phyloP scores from a whole-genome alignment of 2,329 filamentous ascomycete species.

The Pseudopithomyces maydicus region DNA sequence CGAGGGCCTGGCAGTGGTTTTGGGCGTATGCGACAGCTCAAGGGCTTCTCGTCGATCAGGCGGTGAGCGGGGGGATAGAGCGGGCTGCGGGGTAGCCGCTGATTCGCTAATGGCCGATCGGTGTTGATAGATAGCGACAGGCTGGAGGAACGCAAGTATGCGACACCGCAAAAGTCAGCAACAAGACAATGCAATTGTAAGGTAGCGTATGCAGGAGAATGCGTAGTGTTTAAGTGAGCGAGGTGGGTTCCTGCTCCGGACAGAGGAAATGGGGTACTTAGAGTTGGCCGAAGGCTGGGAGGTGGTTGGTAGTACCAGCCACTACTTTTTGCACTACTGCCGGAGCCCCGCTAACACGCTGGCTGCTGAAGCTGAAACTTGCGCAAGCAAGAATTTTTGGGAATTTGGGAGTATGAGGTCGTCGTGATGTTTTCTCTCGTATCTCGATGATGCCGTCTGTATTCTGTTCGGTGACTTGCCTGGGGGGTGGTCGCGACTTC shows the following conservation, averaged over 20 bases:
- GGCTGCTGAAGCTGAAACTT: conserved; percentile 1
- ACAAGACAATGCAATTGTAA: conserved; percentile 12
- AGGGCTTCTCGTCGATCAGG: conserved; percentile 10
- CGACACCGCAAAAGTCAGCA: conserved; percentile 19
- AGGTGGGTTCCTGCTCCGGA: conserved; percentile 10
- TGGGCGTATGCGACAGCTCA: conserved; percentile 3
- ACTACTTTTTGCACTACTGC: conserved; percentile 19
- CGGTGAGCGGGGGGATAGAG: conserved; percentile 18
- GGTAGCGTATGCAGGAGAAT: conserved; percentile 4
- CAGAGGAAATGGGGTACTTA: conserved; percentile 41
- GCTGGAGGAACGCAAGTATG: conserved; percentile 12
- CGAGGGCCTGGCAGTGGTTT: background rate
- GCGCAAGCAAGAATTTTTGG: background rate
- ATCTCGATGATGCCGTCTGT: background rate
- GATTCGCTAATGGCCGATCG: conserved; percentile 18
- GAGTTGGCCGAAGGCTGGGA: conserved; percentile 33
- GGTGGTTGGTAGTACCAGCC: conserved; percentile 30
- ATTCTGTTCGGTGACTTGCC: background rate
- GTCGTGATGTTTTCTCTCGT: background rate
- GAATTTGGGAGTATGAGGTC: background rate
- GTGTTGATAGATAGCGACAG: conserved; percentile 8
- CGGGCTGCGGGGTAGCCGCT: conserved; percentile 19
- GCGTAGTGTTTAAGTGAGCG: conserved; percentile 6
- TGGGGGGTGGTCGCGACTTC: background rate
- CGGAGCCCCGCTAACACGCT: conserved; percentile 7